Percentiles rank a stretch among this genome's conserved stretches.
phyloP scores from a whole-genome alignment of 2,329 filamentous ascomycete species.

The Orbilia ellipsospora region DNA sequence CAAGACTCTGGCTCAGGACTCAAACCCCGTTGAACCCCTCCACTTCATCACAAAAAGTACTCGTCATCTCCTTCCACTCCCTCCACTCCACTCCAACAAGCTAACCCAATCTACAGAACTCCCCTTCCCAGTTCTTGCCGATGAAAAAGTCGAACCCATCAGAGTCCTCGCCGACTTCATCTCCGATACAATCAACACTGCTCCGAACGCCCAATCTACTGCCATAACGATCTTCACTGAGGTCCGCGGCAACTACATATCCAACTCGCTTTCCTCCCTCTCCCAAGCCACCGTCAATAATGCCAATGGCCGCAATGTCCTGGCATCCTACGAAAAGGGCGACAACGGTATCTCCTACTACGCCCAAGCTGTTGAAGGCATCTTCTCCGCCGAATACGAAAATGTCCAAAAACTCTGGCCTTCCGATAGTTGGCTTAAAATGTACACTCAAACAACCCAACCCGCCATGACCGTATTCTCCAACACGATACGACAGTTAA shows the following conservation, averaged over 20 bases:
- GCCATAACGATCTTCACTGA: slow-evolving; percentile 82
- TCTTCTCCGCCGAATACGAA: slow-evolving; percentile 88
- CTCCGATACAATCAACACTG: slow-evolving; percentile 58
- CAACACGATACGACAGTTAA: slow-evolving; percentile 86
- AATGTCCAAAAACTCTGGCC: slow-evolving; percentile 89
- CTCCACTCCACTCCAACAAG: neutral
- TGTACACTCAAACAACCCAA: slow-evolving; percentile 83
- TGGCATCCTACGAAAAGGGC: slow-evolving; percentile 79
- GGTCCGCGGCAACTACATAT: slow-evolving; percentile 86
- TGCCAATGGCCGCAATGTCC: slow-evolving; percentile 75
- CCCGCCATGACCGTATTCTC: slow-evolving; percentile 82
- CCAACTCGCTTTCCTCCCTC: slow-evolving; percentile 82
- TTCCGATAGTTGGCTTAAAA: slow-evolving; percentile 82
- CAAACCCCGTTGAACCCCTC: slow-evolving; percentile 83
- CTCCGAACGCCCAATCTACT: slow-evolving; percentile 58
- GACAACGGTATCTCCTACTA: slow-evolving; percentile 94
- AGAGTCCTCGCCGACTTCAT: slow-evolving; percentile 59
- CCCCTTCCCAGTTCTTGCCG: slow-evolving; percentile 81
- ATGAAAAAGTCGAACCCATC: slow-evolving; percentile 72
- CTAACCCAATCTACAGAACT: slow-evolving; percentile 64
- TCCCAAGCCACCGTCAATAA: slow-evolving; percentile 87
- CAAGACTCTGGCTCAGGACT: slow-evolving; percentile 80
- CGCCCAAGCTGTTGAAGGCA: slow-evolving; percentile 83
- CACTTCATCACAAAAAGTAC: slow-evolving; percentile 90
- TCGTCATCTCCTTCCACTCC: slow-evolving; percentile 49